phyloP scores from a whole-genome alignment of 2,329 filamentous ascomycete species.

The Ascochyta koolunga region DNA sequence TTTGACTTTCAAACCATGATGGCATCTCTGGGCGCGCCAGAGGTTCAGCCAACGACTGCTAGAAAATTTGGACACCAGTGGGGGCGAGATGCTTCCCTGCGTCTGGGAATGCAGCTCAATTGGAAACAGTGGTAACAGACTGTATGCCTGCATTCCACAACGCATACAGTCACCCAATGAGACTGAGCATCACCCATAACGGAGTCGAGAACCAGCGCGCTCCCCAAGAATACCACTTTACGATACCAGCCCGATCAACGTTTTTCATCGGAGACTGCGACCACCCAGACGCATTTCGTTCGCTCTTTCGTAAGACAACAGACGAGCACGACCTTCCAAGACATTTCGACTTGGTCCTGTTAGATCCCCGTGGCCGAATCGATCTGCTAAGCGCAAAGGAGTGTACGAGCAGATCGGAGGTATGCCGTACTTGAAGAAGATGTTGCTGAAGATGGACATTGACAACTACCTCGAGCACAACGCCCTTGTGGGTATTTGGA shows the following conservation, averaged over 20 bases:
- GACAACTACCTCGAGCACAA: constrained; percentile 46
- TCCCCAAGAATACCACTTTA: constrained; percentile 41
- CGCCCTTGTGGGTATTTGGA: constrained; percentile 71
- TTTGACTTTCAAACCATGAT: constrained; percentile 46
- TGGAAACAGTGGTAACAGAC: constrained; percentile 7
- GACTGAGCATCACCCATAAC: constrained; percentile 30
- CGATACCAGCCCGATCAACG: constrained; percentile 57
- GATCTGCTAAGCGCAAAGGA: constrained; percentile 69
- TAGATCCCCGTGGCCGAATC: constrained; percentile 87
- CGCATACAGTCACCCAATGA: constrained; percentile 27
- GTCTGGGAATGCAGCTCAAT: constrained; percentile 21
- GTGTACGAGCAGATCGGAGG: constrained; percentile 54
- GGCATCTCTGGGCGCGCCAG: constrained; percentile 38
- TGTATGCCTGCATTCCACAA: constrained; percentile 43
- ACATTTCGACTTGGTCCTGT: constrained; percentile 69
- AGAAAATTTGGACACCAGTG: constrained; percentile 28
- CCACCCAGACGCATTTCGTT: constrained; percentile 44
- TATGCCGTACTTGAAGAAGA: constrained; percentile 54
- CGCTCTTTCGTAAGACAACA: constrained; percentile 45
- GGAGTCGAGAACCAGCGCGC: constrained; percentile 2
- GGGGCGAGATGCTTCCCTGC: constrained; percentile 32
- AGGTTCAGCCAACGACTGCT: constrained; percentile 24
- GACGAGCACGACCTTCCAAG: constrained; percentile 51
- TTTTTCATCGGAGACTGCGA: constrained; percentile 58
- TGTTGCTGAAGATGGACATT: constrained; percentile 55